phyloP scores from a whole-genome alignment of 1,139 yeast species.

The Kodamaea plutei region DNA sequence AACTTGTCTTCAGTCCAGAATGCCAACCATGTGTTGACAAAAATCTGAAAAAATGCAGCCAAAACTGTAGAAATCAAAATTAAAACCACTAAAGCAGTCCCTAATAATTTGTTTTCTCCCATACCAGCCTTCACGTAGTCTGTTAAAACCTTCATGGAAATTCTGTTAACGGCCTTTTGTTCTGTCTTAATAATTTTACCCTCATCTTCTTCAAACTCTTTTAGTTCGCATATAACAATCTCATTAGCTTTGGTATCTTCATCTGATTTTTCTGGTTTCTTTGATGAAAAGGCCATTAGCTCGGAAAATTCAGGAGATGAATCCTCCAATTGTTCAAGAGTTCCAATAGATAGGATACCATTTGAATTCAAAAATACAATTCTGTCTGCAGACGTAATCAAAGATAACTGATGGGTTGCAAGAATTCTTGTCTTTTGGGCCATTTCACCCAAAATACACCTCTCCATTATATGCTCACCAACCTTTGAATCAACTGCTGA shows the following conservation, averaged over 20 bases:
- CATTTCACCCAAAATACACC: constrained; percentile 14
- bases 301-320: constrained; percentile 19
- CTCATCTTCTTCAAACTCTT: constrained; percentile 15
- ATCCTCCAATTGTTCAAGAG: constrained; percentile 9
- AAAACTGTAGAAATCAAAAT: constrained; percentile 1
- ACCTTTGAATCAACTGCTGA: constrained; percentile 18
- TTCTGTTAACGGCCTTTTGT: constrained; percentile 16
- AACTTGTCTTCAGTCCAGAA: constrained; percentile 33
- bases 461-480: constrained; percentile 16
- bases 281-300: constrained; percentile 5
- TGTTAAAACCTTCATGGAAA: constrained; percentile 12
- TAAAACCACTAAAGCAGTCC: constrained; percentile 13
- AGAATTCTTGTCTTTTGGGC: constrained; percentile 14
- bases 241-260: constrained; percentile 20
- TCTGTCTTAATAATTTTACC: constrained; percentile 29
- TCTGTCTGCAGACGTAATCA: constrained; percentile 15
- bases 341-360: constrained; percentile 14
- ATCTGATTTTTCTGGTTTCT: too few species aligned
- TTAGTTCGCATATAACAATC: constrained; percentile 4
- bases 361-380: constrained; percentile 16
- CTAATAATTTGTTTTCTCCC: constrained; percentile 11
- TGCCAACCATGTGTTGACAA: constrained; percentile 40
- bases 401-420: constrained; percentile 19
- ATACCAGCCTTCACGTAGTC: constrained; percentile 13
- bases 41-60: constrained; percentile 34